Base-by-base conservation (phyloP, 306 rosid genomes). In the Betula pendula region DNA sequence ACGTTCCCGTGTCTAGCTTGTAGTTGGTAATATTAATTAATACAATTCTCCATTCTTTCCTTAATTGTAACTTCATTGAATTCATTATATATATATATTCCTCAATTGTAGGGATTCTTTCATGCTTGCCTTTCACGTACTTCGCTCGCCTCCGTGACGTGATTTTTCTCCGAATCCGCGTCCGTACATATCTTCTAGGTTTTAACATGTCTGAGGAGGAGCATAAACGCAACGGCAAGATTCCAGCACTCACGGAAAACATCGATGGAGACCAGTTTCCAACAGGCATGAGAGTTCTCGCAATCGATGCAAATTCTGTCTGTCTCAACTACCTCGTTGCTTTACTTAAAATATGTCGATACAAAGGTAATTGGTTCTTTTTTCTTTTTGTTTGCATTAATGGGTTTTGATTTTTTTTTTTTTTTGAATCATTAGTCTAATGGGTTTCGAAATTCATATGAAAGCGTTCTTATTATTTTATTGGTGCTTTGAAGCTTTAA, bases 1-100 rank as follows among this genome's bases (percentile, higher is more conserved):
- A n/a, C n/a, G n/a, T n/a, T n/a, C n/a, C 75, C 51, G 75, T 85
- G 85, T 85, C 88, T 56, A 24, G 63, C 0, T 24, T 56, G 29
- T 24, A 22, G 63, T 15, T 22, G 20, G 29, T 33, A 4, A 5
- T 38, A 1, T 47, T 3, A 56, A 24, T 56, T 3, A 2, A 15
- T 20, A 20, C 19, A 51, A 22, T 55, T 15, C 1, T 58, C 35
- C 35, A 27, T 27, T 13, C 19, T 59, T 59, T 59, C 67, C 67
- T 27, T 59, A 13, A 55, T 55, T 2, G 10, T 3, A n/a, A 6
- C 14, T 5, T 13, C 25, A 6, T 2, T 13, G n/a, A n/a, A 14
- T 27, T 59, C 38, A 29, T 10, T 59, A 25, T 25, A 59, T 59
- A 24, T 59, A 25, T 25, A 59, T 59, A 24, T 59, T 22, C 40